Conservation (phyloP, 208 protist species). For the Acanthamoeba lenticulata region DNA sequence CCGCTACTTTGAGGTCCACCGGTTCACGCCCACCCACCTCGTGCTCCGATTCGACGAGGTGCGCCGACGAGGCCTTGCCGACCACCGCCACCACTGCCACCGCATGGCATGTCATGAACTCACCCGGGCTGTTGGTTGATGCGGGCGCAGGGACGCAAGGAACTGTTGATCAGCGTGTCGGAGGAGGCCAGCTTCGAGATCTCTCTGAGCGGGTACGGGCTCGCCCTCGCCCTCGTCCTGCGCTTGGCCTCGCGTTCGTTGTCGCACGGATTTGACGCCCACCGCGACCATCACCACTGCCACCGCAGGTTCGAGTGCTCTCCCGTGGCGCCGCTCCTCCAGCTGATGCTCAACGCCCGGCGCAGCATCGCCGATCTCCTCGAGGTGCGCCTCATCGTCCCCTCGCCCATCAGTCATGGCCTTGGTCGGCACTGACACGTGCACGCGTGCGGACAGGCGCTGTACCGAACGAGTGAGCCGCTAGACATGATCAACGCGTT, state of each 20-base stretch:
- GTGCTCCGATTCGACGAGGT: slow-evolving; percentile 11
- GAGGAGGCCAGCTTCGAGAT: neutral
- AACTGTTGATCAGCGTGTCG: slow-evolving; percentile 9
- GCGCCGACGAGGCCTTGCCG: no score
- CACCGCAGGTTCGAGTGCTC: neutral
- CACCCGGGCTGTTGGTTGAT: no score
- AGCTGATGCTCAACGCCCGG: neutral
- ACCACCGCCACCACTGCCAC: no score
- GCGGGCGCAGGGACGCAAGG: neutral
- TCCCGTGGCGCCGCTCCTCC: slow-evolving; percentile 11
- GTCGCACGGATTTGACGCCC: no score
- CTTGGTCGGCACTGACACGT: no score
- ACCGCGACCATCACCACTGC: no score
- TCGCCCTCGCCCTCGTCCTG: no score
- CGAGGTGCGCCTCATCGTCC: neutral
- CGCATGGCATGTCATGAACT: no score
- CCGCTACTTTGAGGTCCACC: neutral
- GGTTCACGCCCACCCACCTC: neutral
- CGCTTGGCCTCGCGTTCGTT: no score
- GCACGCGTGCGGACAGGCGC: neutral
- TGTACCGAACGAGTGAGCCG: neutral
- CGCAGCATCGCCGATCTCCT: slow-evolving; percentile 45
- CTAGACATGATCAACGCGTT: slow-evolving; percentile 34
- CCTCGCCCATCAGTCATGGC: neutral
- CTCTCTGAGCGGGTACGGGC: neutral